A percentile compares a stretch with the other conserved stretches of the same genome.
Conservation (phyloP, 2,329 filamentous ascomycete species). For the Penicillium occitanis region DNA sequence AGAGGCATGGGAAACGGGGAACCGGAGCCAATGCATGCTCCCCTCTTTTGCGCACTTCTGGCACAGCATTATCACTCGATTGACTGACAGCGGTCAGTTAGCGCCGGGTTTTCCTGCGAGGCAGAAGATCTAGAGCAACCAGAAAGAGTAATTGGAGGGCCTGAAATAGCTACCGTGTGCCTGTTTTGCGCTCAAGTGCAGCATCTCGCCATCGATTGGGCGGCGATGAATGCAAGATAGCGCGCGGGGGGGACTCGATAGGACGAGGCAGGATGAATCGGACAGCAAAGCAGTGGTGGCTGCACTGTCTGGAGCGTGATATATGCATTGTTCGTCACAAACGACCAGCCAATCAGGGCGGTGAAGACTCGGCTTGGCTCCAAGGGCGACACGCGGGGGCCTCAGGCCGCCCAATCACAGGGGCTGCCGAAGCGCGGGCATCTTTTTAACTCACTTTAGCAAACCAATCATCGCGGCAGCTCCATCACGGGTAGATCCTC, state of each 20-base stretch:
- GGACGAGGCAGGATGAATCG: not conserved
- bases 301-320: not conserved
- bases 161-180: slow-evolving; percentile 11
- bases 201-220: slow-evolving; percentile 13
- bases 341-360: slow-evolving; percentile 1
- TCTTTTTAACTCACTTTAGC: too few species aligned
- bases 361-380: not conserved
- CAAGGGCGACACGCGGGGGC: not conserved
- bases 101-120: slow-evolving; percentile 30
- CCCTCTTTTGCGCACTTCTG: slow-evolving; percentile 12
- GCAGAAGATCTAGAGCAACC: not conserved
- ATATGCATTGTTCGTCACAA: slow-evolving; percentile 18
- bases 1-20: slow-evolving; percentile 2
- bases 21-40: slow-evolving; percentile 12
- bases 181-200: slow-evolving; percentile 15
- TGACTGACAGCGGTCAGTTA: slow-evolving; percentile 23
- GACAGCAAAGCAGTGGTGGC: slow-evolving; percentile 11
- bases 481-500: slow-evolving; percentile 5
- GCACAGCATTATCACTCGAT: slow-evolving; percentile 15
- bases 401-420: slow-evolving; percentile 14
- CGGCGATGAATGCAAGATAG: not conserved
- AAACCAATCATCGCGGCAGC: not conserved
- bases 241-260: not conserved
- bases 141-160: slow-evolving; percentile 12
- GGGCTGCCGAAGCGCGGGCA: slow-evolving; percentile 10